Conservation (phyloP, 2,329 filamentous ascomycete species). For the Apiospora pterosperma region DNA sequence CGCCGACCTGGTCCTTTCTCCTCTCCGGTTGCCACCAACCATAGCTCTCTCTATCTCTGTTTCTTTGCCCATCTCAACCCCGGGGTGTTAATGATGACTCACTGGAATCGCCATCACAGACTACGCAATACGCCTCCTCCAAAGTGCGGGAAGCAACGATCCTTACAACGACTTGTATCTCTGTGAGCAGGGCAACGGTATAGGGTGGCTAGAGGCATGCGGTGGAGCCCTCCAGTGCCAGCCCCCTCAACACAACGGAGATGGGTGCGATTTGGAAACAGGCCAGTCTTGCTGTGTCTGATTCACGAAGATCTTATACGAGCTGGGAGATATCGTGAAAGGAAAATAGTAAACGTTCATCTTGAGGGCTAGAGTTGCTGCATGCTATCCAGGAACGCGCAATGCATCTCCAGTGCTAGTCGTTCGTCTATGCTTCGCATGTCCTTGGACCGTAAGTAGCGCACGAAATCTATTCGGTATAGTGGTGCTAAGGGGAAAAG, state of each 20-base stretch:
- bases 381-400: not conserved
- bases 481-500: too few species aligned
- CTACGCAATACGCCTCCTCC: not conserved
- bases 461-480: too few species aligned
- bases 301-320: too few species aligned
- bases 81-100: too few species aligned
- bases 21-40: not conserved
- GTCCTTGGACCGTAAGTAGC: too few species aligned
- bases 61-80: not conserved
- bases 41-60: not conserved
- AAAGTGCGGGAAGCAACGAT: not conserved
- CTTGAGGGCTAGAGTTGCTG: not conserved
- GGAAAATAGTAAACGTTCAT: too few species aligned
- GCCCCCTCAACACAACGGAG: not conserved
- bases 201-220: not conserved
- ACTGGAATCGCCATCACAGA: not conserved
- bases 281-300: not conserved
- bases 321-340: too few species aligned
- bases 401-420: too few species aligned
- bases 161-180: not conserved
- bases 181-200: not conserved
- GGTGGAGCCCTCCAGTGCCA: not conserved
- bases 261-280: not conserved
- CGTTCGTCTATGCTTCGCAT: too few species aligned
- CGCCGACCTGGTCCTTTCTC: not conserved